Evolutionary conservation across 108 stramenopile species (phyloP).

Genomic region (Phaeodactylum tricornutum): DNA sequence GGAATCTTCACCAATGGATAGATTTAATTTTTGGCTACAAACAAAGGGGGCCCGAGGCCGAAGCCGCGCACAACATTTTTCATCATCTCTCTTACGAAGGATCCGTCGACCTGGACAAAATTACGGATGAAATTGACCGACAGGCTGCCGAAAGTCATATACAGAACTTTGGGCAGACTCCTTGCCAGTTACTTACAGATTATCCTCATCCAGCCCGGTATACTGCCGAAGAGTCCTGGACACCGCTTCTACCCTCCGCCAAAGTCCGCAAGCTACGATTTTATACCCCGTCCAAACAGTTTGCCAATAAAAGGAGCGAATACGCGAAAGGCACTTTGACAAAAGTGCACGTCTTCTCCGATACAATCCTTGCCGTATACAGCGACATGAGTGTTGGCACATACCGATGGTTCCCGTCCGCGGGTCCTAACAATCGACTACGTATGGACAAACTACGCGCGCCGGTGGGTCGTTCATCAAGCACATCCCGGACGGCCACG

Average conservation of each 20-base stretch:
- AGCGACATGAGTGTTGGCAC: constrained; percentile 61
- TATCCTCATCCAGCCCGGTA: constrained; percentile 58
- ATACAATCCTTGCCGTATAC: constrained; percentile 51
- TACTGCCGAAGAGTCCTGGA: constrained; percentile 33
- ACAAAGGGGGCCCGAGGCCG: constrained; percentile 81
- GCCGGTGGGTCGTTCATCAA: constrained; percentile 26
- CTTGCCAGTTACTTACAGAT: constrained; percentile 72
- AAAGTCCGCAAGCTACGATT: constrained; percentile 34
- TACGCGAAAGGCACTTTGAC: constrained; percentile 30
- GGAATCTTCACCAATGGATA: constrained; percentile 88
- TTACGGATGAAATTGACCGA: constrained; percentile 76
- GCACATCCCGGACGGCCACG: constrained; percentile 21
- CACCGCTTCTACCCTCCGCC: constrained; percentile 30
- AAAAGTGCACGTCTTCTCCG: constrained; percentile 42
- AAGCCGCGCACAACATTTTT: constrained; percentile 86
- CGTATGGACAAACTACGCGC: constrained; percentile 41
- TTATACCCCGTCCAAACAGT: constrained; percentile 65
- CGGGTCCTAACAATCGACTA: constrained; percentile 22
- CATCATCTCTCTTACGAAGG: constrained; percentile 96
- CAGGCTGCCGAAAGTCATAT: constrained; percentile 89
- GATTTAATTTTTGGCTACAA: constrained; percentile 96
- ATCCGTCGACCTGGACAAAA: constrained; percentile 90
- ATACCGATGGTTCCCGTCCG: constrained; percentile 42
- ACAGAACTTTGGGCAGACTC: constrained; percentile 95
- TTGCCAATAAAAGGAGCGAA: constrained; percentile 36